Evolutionary conservation across 1,284 basidiomycete species (phyloP), one percentile per base, ranked within the genome.

Genomic region (Apiotrichum veenhuisii): DNA sequence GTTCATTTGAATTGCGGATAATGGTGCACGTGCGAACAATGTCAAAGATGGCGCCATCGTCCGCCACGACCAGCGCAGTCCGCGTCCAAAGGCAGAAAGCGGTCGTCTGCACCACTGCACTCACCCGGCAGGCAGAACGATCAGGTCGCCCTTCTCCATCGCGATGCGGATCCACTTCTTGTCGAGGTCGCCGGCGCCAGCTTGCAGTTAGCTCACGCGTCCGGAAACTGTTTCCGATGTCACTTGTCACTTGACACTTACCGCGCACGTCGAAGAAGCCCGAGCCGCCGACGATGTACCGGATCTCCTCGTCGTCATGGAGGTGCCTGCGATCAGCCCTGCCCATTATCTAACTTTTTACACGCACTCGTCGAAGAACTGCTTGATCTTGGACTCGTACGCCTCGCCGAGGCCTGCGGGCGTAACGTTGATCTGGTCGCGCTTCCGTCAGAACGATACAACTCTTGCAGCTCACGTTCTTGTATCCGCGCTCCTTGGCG

Each of bases 221-320:
- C n/a, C n/a, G n/a, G n/a, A n/a, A n/a, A n/a, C n/a, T n/a, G n/a
- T n/a, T n/a, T n/a, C n/a, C n/a, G n/a, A n/a, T n/a, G n/a, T n/a
- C n/a, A 30, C 30, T 2, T 11, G 27, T 18, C 22, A 14, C 22
- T 3, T 8, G 2, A 4, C 12, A 65, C 82, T 60, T 59, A 87
- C 87, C 86, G 59, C 88, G 82, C 33, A 91, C 82, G 62, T 92
- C 90, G 68, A 93, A 94, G 80, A 85, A 95, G 0, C 90, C 90
- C 45, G 83, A 85, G 9, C 91, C 91, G 1, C 82, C 81, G 41
- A 89, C 80, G 63, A 93, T 85, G 71, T 88, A 95, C 18, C 91
- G 82, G 65, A 92, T 92, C 77, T 93, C 91, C 73, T 93, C 90
- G 65, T 93, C 91, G 74, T 93, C 89, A 66, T 93, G 91, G 78